Conservation (phyloP, 208 protist genomes). For the Porcisia deanei region DNA sequence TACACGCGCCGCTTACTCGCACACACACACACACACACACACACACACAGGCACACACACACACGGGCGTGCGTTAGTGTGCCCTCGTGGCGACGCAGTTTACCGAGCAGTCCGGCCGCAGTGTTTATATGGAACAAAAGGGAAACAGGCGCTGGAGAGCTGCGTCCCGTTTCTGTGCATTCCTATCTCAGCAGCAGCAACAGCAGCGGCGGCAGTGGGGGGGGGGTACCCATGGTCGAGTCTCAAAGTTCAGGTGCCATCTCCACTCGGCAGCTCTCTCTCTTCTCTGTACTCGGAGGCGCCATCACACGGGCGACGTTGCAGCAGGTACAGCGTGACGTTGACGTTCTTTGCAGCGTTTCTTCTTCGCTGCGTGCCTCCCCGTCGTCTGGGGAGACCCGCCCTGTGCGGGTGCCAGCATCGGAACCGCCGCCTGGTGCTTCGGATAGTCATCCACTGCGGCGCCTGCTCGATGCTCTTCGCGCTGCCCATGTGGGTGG, state of each 20-base stretch:
- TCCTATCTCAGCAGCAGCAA: not conserved
- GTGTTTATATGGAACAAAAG: not conserved
- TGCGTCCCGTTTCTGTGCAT: not conserved
- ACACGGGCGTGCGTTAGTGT: too few relatives aligned
- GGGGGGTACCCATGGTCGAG: not conserved
- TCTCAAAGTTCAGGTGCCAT: not conserved
- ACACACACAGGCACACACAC: not conserved
- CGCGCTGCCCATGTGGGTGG: not conserved
- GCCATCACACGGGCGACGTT: slow-evolving; percentile 40
- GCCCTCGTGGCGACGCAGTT: not conserved
- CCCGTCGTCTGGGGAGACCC: not conserved
- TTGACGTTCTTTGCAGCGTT: slow-evolving; percentile 19
- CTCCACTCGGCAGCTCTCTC: not conserved
- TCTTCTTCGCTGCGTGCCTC: not conserved
- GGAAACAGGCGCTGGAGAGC: not conserved
- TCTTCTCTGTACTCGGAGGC: slow-evolving; percentile 35
- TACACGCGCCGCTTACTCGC: not conserved
- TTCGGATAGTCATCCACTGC: slow-evolving; percentile 3
- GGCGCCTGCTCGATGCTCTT: slow-evolving; percentile 22
- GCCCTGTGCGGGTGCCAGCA: not conserved
- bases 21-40: not conserved
- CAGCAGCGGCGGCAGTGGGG: not conserved
- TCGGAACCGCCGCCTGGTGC: not conserved
- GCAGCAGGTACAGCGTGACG: slow-evolving; percentile 39
- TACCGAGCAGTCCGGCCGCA: not conserved